Base-by-base conservation (phyloP, 805 yeast genomes). In the Schizosaccharomyces lindneri region DNA sequence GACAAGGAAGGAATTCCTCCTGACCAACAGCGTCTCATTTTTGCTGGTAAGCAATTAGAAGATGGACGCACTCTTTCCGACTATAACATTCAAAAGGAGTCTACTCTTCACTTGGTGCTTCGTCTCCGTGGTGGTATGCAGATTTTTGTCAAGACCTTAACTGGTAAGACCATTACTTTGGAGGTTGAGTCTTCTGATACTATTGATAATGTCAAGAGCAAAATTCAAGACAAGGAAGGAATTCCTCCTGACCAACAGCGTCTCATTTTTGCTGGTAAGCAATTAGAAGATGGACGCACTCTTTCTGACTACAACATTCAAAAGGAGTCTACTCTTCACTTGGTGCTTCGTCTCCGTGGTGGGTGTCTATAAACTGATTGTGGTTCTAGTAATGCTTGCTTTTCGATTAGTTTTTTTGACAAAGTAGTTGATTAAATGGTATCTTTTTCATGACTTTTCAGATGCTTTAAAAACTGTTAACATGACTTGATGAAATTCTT, bases 1-100 rank as follows among this genome's bases (percentile, higher is more conserved):
- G 95, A 87, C 78, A 87, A 87, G 80, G 95, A 87, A 76, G 95
- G 95, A 70, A 87, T 87, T 69, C 95, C 95, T 70, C 95, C 95
- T 68, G 95, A 87, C 79, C 95, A 87, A 76, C 95, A 87, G 77
- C 82, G 95, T 78, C 78, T 87, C 70, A 87, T 87, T 75, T 87
- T 87, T 71, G 95, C 95, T 68, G 95, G 95, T 80, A 87, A 87
- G 79, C 95, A 87, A 76, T 78, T 87, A 68, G 95, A 87, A 77
- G 95, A 87, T 69, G 95, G 95, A 68, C 84, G 95, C 79, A 87
- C 95, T 61, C 77, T 87, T 66, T 84, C 95, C 61, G 95, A 87
- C 76, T 87, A 87, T 84, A 87, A 87, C 83, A 87, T 87, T 73
- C 95, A 87, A 77, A 87, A 87, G 80, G 95, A 87, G 76, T 85